These are phyloP conservation scores for Ophiobolus disseminans DNA, from an alignment of 2,329 filamentous ascomycete genomes.

Conservation along the genomic window DNA sequence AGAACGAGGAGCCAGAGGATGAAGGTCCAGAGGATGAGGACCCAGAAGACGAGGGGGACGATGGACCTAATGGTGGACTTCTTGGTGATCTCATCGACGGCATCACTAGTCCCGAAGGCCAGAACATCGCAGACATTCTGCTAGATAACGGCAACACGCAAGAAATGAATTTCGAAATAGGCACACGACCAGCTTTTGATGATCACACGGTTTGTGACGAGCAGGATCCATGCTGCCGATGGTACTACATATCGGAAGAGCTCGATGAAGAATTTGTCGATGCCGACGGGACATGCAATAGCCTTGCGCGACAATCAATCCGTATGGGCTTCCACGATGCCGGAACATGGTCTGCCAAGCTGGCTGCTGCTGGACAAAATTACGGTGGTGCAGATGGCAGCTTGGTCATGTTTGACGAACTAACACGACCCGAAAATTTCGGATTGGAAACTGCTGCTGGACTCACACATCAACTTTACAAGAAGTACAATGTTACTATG, in stretches of 20 bases:
- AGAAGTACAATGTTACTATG: slow-evolving; percentile 52
- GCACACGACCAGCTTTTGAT: neutral
- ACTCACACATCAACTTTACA: slow-evolving; percentile 46
- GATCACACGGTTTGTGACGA: slow-evolving; percentile 1
- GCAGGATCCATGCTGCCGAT: slow-evolving; percentile 6
- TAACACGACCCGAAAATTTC: slow-evolving; percentile 43
- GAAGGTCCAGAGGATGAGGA: neutral
- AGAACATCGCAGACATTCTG: slow-evolving; percentile 2
- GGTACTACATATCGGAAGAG: slow-evolving; percentile 7
- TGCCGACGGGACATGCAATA: slow-evolving; percentile 7
- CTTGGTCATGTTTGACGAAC: slow-evolving; percentile 40
- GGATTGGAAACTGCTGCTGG: slow-evolving; percentile 53
- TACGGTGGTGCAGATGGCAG: slow-evolving; percentile 48
- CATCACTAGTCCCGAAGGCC: slow-evolving; percentile 1
- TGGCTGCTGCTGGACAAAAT: slow-evolving; percentile 3
- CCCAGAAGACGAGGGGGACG: neutral
- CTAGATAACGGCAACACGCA: slow-evolving; percentile 2
- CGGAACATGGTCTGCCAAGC: slow-evolving; percentile 1
- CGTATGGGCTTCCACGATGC: slow-evolving; percentile 9
- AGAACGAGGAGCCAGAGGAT: neutral
- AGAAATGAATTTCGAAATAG: slow-evolving; percentile 1
- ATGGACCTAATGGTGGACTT: neutral
- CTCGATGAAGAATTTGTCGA: slow-evolving; percentile 1
- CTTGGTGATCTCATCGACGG: slow-evolving; percentile 5
- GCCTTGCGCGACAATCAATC: slow-evolving; percentile 3